Evolutionary conservation across 164 flowering plant species (phyloP), one percentile per base, ranked within the genome.

Genomic region (Magnolia sinica): DNA sequence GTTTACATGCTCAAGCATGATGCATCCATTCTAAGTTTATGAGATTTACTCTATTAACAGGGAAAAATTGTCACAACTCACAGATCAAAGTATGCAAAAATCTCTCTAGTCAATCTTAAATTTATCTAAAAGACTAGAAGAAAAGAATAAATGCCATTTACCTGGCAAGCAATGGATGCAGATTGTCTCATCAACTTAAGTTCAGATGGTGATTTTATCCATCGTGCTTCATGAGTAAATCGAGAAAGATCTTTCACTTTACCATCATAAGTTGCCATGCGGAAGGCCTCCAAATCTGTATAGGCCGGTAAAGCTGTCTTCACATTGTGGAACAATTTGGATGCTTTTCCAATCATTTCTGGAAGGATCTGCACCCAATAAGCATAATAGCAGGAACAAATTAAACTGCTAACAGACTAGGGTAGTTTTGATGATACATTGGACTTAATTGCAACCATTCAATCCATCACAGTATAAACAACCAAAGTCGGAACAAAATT

Each of bases 111-210:
- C 4, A 37, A 37, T 37, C 45, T 37, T 37, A 37, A 37, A 37
- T 37, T 37, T 37, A 37, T 37, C 45, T 37, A 37, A 37, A 37
- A 37, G 45, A 37, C 45, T 37, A 37, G 45, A 37, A 37, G 45
- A 37, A 37, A 37, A 37, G 45, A 37, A 37, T 37, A 37, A 37
- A 37, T 37, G 45, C 45, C 45, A 37, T 18, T 45, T 82, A 94
- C 99, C 96, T 96, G 98, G 83, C 93, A 91, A 85, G 88, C 95
- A 87, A 90, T 89, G 75, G 98, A 89, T 70, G 95, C 93, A 80
- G 97, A 85, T 70, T 96, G 89, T 76, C 87, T 92, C 96, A 96
- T 92, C 81, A 96, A 83, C 71, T 85, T 88, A 65, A 91, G 79
- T 83, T 96, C 99, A 19, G 99, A 86, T 22, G 92, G 86, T 72